phyloP scores from a whole-genome alignment of 352 stramenopile genomes.

The Pythium volutum region DNA sequence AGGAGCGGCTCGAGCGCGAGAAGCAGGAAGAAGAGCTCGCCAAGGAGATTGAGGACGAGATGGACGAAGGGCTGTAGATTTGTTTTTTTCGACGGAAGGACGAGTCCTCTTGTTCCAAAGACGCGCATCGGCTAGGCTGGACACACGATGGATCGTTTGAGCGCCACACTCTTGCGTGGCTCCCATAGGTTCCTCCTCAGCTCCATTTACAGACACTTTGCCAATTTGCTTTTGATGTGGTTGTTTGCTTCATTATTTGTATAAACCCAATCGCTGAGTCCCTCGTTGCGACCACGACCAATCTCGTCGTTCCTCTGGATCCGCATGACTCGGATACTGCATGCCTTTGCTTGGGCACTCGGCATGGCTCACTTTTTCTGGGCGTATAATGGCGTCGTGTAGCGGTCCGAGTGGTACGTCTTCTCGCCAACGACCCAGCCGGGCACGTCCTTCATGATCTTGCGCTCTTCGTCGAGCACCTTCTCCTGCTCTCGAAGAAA shows the following conservation, averaged over 20 bases:
- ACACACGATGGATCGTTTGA: too few relatives aligned
- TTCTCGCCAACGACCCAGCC: constrained; percentile 89
- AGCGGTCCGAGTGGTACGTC: constrained; percentile 87
- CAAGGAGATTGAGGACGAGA: constrained; percentile 97
- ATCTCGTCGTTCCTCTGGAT: neutral
- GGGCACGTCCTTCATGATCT: constrained; percentile 95
- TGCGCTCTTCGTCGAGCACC: constrained; percentile 87
- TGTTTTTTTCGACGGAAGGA: too few relatives aligned
- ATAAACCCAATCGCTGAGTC: constrained; percentile 1
- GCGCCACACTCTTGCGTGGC: too few relatives aligned
- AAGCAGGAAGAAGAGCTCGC: constrained; percentile 94
- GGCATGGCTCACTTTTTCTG: constrained; percentile 73
- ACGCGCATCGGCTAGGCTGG: neutral
- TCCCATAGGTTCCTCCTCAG: neutral
- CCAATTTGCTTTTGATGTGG: neutral
- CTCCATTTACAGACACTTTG: neutral
- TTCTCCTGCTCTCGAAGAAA: constrained; percentile 85
- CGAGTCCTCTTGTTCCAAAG: neutral
- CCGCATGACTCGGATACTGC: too few relatives aligned
- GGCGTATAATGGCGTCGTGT: constrained; percentile 73
- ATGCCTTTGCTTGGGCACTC: too few relatives aligned
- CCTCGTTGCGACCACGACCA: too few relatives aligned
- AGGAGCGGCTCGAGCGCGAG: constrained; percentile 90
- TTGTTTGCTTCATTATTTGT: constrained; percentile 21
- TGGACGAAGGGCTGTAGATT: constrained; percentile 88